A percentile compares a stretch with the other conserved stretches of the same genome.
Conservation (phyloP, 176 grass and related monocot species). For the Paspalum notatum region DNA sequence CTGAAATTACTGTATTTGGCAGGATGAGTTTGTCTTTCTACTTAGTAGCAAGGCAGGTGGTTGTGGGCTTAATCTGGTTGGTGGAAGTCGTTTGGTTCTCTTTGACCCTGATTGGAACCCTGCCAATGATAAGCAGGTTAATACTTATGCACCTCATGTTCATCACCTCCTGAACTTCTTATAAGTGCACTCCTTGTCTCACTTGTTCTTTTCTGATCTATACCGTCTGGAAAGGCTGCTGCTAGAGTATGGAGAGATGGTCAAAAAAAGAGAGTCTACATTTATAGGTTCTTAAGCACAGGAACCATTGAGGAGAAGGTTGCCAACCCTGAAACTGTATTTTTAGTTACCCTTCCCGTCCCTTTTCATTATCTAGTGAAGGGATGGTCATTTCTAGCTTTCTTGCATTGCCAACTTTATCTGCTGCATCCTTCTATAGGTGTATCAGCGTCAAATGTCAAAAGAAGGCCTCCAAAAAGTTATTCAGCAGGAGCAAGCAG, state of each 20-base stretch:
- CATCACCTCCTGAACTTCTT: constrained; percentile 34
- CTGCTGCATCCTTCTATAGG: constrained; percentile 55
- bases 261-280: constrained; percentile 98
- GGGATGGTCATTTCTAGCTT: constrained; percentile 21
- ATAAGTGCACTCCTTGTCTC: constrained; percentile 9
- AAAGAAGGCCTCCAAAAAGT: constrained; percentile 98
- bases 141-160: constrained; percentile 30
- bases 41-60: constrained; percentile 97
- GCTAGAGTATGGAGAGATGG: constrained; percentile 99
- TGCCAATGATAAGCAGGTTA: constrained; percentile 98
- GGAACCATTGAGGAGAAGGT: constrained; percentile 99
- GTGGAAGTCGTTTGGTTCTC: constrained; percentile 94
- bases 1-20: constrained; percentile 42
- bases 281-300: constrained; percentile 96
- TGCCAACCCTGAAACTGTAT: constrained; percentile 38
- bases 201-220: constrained; percentile 24
- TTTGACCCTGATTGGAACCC: constrained; percentile 99
- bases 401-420: constrained; percentile 23
- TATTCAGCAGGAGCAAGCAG: constrained; percentile 80
- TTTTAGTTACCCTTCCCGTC: constrained; percentile 33
- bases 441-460: constrained; percentile 97
- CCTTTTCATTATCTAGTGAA: constrained; percentile 22
- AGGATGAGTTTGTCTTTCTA: constrained; percentile 96
- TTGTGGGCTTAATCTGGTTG: constrained; percentile 97
- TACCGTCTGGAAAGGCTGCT: constrained; percentile 73